phyloP scores from a whole-genome alignment of 352 stramenopile genomes.

The Phytophthora palmivora region DNA sequence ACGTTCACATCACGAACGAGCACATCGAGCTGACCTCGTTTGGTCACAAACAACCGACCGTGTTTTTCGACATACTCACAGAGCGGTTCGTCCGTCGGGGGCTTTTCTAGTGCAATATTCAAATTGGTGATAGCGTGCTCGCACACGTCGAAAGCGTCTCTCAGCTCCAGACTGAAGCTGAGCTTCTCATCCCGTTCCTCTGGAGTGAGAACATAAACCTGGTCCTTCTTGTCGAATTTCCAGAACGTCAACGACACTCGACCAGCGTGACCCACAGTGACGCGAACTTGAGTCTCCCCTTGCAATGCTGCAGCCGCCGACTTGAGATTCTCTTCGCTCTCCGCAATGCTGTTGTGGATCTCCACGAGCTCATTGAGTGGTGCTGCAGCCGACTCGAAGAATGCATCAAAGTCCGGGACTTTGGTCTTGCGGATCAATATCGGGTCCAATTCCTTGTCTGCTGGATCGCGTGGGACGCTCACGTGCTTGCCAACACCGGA shows the following conservation, averaged over 20 bases:
- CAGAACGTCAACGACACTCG: slow-evolving; percentile 45
- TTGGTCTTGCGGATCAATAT: slow-evolving; percentile 33
- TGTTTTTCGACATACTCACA: slow-evolving; percentile 46
- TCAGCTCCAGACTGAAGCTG: slow-evolving; percentile 18
- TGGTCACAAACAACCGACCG: slow-evolving; percentile 39
- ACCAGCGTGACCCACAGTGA: slow-evolving; percentile 31
- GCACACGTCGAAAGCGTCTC: slow-evolving; percentile 17
- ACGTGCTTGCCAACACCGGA: slow-evolving; percentile 57
- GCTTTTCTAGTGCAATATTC: slow-evolving; percentile 46
- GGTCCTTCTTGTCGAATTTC: slow-evolving; percentile 56
- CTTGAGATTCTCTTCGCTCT: slow-evolving; percentile 67
- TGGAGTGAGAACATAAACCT: slow-evolving; percentile 39
- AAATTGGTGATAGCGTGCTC: slow-evolving; percentile 33
- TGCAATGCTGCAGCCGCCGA: slow-evolving; percentile 52
- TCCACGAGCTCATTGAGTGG: slow-evolving; percentile 36
- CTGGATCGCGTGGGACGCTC: slow-evolving; percentile 31
- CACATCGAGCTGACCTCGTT: slow-evolving; percentile 29
- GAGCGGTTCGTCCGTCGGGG: slow-evolving; percentile 28
- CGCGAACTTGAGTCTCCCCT: slow-evolving; percentile 52
- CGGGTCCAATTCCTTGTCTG: slow-evolving; percentile 34
- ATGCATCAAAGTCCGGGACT: slow-evolving; percentile 29
- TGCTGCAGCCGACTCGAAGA: slow-evolving; percentile 27
- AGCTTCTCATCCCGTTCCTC: slow-evolving; percentile 31
- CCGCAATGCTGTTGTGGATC: slow-evolving; percentile 55
- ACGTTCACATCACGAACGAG: slow-evolving; percentile 34